These are phyloP conservation scores for Calonectria pauciramosa DNA, from an alignment of 2,329 filamentous ascomycete species.

Conservation along the genomic window DNA sequence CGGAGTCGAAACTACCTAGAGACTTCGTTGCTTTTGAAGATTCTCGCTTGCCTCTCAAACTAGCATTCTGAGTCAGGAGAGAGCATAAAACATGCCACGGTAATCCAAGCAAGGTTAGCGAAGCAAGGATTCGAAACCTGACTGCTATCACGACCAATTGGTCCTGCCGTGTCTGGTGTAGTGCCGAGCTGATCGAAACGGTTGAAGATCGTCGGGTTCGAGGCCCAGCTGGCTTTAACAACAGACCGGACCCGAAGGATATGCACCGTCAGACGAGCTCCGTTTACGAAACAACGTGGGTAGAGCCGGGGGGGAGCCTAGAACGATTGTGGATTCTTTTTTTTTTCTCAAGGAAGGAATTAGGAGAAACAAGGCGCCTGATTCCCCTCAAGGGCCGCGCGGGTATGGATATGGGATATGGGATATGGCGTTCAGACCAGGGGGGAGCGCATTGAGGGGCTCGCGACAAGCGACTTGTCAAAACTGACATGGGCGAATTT, in stretches of 20 bases:
- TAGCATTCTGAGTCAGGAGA: not conserved
- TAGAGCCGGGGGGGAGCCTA: not conserved
- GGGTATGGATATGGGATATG: conserved; percentile 11
- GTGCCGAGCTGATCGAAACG: not conserved
- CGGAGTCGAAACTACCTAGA: not conserved
- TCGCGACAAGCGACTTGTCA: conserved; percentile 21
- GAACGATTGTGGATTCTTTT: not conserved
- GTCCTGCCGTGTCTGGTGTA: conserved; percentile 7
- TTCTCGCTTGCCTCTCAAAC: not conserved
- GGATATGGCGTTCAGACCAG: not conserved
- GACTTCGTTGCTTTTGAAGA: not conserved
- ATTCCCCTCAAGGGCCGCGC: not conserved
- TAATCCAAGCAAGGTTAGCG: conserved; percentile 1
- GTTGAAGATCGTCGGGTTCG: conserved; percentile 1
- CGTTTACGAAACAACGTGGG: conserved; percentile 5
- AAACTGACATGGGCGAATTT: not conserved
- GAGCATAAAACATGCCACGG: conserved; percentile 13
- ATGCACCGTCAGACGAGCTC: not conserved
- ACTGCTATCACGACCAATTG: not conserved
- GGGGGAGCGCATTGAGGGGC: not conserved
- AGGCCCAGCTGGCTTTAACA: not conserved
- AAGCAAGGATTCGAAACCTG: not conserved
- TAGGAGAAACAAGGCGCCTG: not conserved
- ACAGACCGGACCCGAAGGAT: not conserved
- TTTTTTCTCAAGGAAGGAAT: not conserved